Evolutionary conservation across 2,329 filamentous ascomycete genomes (phyloP), one percentile per base, ranked within the genome.

Genomic region (Aspergillus brasiliensis): DNA sequence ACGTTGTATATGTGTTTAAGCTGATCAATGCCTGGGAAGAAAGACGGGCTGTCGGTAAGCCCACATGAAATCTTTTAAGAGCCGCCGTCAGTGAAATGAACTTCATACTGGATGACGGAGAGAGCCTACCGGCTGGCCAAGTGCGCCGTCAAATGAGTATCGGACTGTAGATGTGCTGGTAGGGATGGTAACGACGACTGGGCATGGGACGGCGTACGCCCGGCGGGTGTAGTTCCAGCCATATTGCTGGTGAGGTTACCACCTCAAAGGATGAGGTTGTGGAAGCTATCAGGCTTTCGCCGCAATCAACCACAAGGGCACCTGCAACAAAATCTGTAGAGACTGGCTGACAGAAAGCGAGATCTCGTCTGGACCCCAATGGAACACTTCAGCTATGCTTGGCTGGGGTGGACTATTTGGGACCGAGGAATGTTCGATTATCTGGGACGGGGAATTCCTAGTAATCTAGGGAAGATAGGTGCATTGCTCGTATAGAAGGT

Each of bases 1-100:
- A 94, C 10, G 91, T 91, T 10, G 91, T 94, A 76, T 96, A 98
- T 19, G 93, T 99, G 81, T 99, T 99, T 65, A 99, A 82, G 55
- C 91, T 90, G 72, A 99, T 89, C 68, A 98, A 84, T 51, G 90
- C 95, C 74, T 98, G 93, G 0, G 92, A 96, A 0, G 93, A 97
- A 17, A 99, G 86, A 51, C 87, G 87, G 56, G 95, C 92, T 0
- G 93, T 96, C 8, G 95, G 92, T 60, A 95, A 81, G 56, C 91
- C 90, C 56, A 96, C 90, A 80, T 99, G 95, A 77, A 97, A 99
- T 56, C 94, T 92, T 92, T n/a, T 75, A 86, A 88, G 88, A 84
- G 81, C 92, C 46, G 31, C 34, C 4, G 51, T 53, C 64, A 65
- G 48, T 15, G 19, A 40, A 54, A 56, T 49, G 61, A 44, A 11